These are phyloP conservation scores for Solanum sejunctum DNA, from an alignment of 257 asterid genomes.

Conservation along the genomic window DNA sequence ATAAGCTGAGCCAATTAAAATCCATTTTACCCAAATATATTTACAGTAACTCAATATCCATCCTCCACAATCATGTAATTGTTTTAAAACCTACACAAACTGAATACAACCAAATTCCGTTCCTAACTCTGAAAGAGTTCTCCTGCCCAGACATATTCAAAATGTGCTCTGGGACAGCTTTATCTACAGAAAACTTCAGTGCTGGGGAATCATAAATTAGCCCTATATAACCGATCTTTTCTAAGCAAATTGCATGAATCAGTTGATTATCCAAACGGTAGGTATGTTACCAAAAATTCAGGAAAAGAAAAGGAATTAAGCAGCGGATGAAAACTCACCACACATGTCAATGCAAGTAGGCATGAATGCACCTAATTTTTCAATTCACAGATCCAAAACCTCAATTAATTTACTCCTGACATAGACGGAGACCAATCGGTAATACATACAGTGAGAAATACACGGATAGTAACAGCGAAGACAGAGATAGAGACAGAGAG, in stretches of 20 bases:
- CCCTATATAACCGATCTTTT: background rate
- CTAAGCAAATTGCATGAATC: background rate
- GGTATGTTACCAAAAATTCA: background rate
- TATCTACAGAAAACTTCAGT: background rate
- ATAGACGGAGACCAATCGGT: slow-evolving; percentile 2
- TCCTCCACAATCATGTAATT: background rate
- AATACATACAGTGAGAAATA: background rate
- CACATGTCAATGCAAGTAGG: slow-evolving; percentile 48
- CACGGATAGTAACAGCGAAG: background rate
- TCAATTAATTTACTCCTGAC: slow-evolving; percentile 16
- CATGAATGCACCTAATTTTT: slow-evolving; percentile 35
- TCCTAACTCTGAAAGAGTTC: background rate
- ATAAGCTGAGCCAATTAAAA: background rate
- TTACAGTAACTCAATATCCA: background rate
- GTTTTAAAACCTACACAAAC: background rate
- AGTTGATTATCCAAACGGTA: background rate
- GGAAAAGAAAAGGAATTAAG: background rate
- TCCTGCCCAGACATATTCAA: background rate
- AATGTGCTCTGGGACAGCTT: background rate
- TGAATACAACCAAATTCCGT: background rate
- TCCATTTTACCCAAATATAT: background rate
- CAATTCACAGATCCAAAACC: slow-evolving; percentile 48
- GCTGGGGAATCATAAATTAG: background rate
- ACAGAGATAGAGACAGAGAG: background rate
- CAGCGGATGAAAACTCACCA: slow-evolving; percentile 36